phyloP scores from a whole-genome alignment of 495 filamentous ascomycete species.

The Aspergillus ostianus region DNA sequence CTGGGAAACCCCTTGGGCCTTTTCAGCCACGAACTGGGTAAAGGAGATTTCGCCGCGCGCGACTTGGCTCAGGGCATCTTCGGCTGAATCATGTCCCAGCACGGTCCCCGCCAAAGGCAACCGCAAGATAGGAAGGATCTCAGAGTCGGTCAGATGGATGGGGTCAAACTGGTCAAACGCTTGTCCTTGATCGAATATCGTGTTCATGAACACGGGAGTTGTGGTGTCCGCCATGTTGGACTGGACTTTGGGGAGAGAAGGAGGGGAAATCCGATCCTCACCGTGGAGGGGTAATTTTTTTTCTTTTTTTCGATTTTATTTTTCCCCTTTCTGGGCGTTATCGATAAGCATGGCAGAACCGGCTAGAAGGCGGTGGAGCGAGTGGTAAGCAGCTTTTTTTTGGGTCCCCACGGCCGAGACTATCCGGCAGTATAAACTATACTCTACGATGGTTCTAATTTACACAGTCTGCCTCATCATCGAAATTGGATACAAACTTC shows the following conservation, averaged over 20 bases:
- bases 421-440: no score
- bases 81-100: slow-evolving; percentile 31
- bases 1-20: slow-evolving; percentile 28
- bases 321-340: not conserved
- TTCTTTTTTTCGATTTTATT: not conserved
- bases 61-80: slow-evolving; percentile 27
- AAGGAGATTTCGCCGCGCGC: slow-evolving; percentile 34
- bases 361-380: not conserved
- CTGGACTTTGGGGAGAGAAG: not conserved
- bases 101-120: slow-evolving; percentile 38
- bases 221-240: slow-evolving; percentile 30
- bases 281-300: not conserved
- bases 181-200: slow-evolving; percentile 31
- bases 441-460: no score
- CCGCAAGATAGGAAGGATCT: slow-evolving; percentile 37
- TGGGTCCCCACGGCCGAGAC: no score
- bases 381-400: not conserved
- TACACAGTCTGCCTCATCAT: no score
- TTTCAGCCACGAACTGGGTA: slow-evolving; percentile 34
- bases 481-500: no score
- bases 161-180: slow-evolving; percentile 37
- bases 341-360: not conserved
- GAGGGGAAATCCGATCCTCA: not conserved
- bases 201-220: slow-evolving; percentile 32
- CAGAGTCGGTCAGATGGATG: slow-evolving; percentile 34